A percentile compares a stretch with the other conserved stretches of the same genome.
Conservation (phyloP, 2,329 filamentous ascomycete species). For the Fusarium nygamai region DNA sequence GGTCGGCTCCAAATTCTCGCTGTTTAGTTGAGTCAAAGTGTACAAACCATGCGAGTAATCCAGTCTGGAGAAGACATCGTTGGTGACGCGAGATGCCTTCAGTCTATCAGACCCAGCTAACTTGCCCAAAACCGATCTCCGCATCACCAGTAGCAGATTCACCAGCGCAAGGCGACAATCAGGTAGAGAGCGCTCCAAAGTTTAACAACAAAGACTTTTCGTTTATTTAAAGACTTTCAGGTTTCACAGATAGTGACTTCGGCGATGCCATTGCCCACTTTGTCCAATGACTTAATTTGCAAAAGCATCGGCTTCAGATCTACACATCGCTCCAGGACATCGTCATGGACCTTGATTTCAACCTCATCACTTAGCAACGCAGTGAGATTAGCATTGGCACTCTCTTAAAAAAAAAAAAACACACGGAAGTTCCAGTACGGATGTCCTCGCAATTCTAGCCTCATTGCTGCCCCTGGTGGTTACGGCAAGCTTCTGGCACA, state of each 20-base stretch:
- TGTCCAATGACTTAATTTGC: neutral
- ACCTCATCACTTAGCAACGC: neutral
- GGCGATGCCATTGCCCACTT: too few species aligned
- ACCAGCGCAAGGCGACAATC: too few species aligned
- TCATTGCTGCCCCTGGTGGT: too few species aligned
- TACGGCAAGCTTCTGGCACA: too few species aligned
- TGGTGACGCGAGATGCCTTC: neutral
- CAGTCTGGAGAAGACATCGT: accelerated
- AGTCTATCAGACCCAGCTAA: neutral
- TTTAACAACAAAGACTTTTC: too few species aligned
- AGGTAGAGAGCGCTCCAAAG: too few species aligned
- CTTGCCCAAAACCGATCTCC: neutral
- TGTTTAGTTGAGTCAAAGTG: neutral
- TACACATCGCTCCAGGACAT: neutral
- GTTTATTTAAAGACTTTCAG: too few species aligned
- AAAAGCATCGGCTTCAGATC: neutral
- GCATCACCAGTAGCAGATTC: too few species aligned
- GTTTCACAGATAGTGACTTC: too few species aligned
- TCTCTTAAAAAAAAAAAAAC: too few species aligned
- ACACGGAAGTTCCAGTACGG: too few species aligned
- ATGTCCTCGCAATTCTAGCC: too few species aligned
- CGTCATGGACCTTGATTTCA: neutral
- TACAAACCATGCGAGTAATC: neutral
- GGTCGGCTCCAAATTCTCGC: neutral
- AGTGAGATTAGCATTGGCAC: neutral